Evolutionary conservation across 306 rosid genomes (phyloP), one percentile per base, ranked within the genome.

Genomic region (Gastrolobium bilobum): DNA sequence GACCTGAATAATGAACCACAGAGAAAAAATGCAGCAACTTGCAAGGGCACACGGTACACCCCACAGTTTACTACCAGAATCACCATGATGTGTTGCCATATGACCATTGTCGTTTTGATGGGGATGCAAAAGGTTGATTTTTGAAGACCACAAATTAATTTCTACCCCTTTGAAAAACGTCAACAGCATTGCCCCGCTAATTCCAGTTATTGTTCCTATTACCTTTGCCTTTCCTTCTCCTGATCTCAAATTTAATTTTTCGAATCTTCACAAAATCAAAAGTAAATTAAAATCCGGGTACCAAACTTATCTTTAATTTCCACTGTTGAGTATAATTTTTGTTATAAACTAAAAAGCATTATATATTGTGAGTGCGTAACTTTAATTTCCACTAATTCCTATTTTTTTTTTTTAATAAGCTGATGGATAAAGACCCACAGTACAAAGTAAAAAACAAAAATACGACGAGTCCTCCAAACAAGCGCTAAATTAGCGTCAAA

Each of bases 131-230:
- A 84, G 83, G 81, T 84, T 53, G 38, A 51, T 63, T 31, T 81
- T 79, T 3, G 59, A 60, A 5, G 88, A 57, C 84, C 86, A 75
- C 3, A 80, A 57, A 4, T 90, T 31, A 39, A 88, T 73, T 29
- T 77, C 68, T 8, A 7, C 5, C 13, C 92, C 94, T 77, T 84
- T 86, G 81, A 80, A 75, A 61, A 90, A 86, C 0, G 81, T 82
- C 66, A 88, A 30, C 31, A 88, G 0, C 90, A 76, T 84, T 13
- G 92, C 92, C 48, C 94, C 90, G 66, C 87, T 66, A 3, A 88
- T 42, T 10, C 88, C 89, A 0, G 68, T 33, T 40, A 76, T 1
- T 3, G 89, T 78, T 10, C 94, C 94, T 8, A 72, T 38, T 35
- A 90, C 61, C 57, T 86, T 90, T 0, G 88, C 90, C 58, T 59